Evolutionary conservation across 352 stramenopile species (phyloP), one percentile per base, ranked within the genome.

Genomic region (Globisporangium cystogenes): DNA sequence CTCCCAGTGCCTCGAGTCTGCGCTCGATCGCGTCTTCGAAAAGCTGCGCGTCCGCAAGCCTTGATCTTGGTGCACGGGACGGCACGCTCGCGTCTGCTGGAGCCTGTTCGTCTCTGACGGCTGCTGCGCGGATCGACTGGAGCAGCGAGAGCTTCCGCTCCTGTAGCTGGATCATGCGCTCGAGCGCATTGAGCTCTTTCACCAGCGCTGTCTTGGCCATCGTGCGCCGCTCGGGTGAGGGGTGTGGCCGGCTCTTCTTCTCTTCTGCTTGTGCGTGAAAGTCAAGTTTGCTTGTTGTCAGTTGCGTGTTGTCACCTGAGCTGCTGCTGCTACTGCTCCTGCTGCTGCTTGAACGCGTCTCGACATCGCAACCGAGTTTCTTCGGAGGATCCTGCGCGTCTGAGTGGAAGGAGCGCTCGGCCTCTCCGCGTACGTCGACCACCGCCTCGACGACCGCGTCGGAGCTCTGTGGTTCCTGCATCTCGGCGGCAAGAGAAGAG

Each of bases 141-240:
- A 82, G 53, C 24, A 74, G 29, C 15, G 58, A 52, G 31, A 82
- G 60, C 47, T 78, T 82, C 48, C 65, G 62, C 29, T 68, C 56
- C 37, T 82, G 71, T 5, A 82, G 39, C 14, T 56, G 55, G n/a
- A 82, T 59, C 60, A 82, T 72, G 33, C 64, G 39, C 14, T 82
- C 63, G n/a, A 78, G 39, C 11, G 39, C 51, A 23, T 50, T 49
- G 23, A 82, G 46, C 35, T 82, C 66, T 10, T 61, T 51, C 18
- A 60, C 44, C 24, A 81, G 46, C n/a, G 50, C 55, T 10, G 48
- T 55, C 24, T 67, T 40, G 8, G 51, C 31, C 37, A 43, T 24
- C 1, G 18, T 18, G 37, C 37, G 7, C 16, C 18, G 37, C 37
- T 43, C 37, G 7, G 20, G 37, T 18, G 5, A 8, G n/a, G 11